Evolutionary conservation across 139 green algal species (phyloP).

Genomic region (Asterochloris sp.): DNA sequence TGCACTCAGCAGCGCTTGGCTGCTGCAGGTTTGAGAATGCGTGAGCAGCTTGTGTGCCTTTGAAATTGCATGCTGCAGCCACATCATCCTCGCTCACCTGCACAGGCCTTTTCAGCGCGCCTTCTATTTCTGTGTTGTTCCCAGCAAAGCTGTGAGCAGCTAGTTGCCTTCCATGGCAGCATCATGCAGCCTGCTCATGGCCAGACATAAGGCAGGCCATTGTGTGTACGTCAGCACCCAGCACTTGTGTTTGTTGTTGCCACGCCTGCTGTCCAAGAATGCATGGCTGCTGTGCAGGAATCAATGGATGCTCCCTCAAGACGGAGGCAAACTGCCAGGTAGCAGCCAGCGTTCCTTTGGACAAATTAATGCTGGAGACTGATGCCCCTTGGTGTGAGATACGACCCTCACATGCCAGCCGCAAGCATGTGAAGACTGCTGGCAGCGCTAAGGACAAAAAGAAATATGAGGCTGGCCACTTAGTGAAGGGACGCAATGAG

Average conservation of each 20-base stretch:
- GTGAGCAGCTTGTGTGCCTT: too few species aligned
- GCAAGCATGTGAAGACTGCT: slow-evolving; percentile 33
- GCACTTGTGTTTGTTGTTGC: background rate
- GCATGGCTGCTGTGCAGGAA: slow-evolving; percentile 38
- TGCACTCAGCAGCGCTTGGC: too few species aligned
- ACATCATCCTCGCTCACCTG: too few species aligned
- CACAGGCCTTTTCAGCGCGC: too few species aligned
- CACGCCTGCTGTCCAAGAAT: too few species aligned
- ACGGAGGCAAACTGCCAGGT: slow-evolving; percentile 79
- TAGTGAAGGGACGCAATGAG: slow-evolving; percentile 89
- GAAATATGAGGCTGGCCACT: slow-evolving; percentile 53
- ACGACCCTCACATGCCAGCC: slow-evolving; percentile 43
- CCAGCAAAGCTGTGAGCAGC: too few species aligned
- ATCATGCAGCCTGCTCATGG: too few species aligned
- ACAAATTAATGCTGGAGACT: slow-evolving; percentile 83
- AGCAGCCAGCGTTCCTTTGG: slow-evolving; percentile 55
- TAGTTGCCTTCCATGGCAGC: too few species aligned
- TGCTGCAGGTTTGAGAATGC: too few species aligned
- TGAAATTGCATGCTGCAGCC: too few species aligned
- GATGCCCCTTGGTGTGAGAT: slow-evolving; percentile 87
- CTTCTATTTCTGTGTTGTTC: too few species aligned
- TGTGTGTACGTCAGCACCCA: background rate
- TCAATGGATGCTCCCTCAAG: slow-evolving; percentile 90
- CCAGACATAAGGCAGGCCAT: background rate
- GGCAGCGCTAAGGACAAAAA: slow-evolving; percentile 67